Evolutionary conservation across 768 basidiomycete genomes (phyloP).

Genomic region (Serendipita sp.): DNA sequence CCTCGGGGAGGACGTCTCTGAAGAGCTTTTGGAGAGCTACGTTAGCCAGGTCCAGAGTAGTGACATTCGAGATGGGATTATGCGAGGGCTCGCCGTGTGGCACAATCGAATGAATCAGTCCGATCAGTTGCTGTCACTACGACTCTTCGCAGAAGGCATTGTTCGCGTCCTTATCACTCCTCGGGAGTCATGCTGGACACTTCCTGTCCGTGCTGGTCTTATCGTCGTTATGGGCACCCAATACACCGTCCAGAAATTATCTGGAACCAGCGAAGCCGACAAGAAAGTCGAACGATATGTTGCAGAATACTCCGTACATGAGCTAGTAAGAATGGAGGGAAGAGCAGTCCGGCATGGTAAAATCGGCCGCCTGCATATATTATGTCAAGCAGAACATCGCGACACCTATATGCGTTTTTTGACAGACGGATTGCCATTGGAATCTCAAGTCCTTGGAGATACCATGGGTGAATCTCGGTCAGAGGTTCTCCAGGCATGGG

Average conservation of each 20-base stretch:
- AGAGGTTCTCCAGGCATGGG: slow-evolving; percentile 34
- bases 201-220: slow-evolving; percentile 67
- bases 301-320: slow-evolving; percentile 63
- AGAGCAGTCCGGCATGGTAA: slow-evolving; percentile 50
- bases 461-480: slow-evolving; percentile 22
- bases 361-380: slow-evolving; percentile 59
- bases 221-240: slow-evolving; percentile 92
- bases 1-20: slow-evolving; percentile 33
- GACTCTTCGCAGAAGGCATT: slow-evolving; percentile 67
- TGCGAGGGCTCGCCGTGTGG: slow-evolving; percentile 79
- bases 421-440: slow-evolving; percentile 76
- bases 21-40: slow-evolving; percentile 43
- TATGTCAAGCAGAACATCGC: slow-evolving; percentile 77
- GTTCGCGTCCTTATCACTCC: slow-evolving; percentile 70
- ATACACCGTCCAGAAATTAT: slow-evolving; percentile 29
- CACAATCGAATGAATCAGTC: slow-evolving; percentile 50
- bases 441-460: slow-evolving; percentile 45
- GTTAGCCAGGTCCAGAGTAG: slow-evolving; percentile 44
- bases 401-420: slow-evolving; percentile 74
- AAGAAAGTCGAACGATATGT: slow-evolving; percentile 41
- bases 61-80: slow-evolving; percentile 51
- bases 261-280: slow-evolving; percentile 23
- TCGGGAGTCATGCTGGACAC: slow-evolving; percentile 70
- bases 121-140: slow-evolving; percentile 60
- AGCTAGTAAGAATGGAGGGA: slow-evolving; percentile 85